Conservation (phyloP, 78 protist species). For the Dictyostelium intermedium region DNA sequence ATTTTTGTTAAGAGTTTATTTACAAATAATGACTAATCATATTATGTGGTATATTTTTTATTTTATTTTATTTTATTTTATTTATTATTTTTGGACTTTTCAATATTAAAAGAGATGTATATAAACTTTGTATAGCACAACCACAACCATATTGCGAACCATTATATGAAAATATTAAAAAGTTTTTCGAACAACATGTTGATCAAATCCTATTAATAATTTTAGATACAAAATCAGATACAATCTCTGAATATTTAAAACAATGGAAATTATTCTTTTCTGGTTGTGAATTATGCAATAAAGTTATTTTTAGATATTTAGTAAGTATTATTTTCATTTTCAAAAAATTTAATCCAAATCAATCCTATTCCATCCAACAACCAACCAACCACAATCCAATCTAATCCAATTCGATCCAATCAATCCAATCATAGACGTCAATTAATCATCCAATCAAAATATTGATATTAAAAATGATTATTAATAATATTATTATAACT, state of each 20-base stretch:
- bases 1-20: no score
- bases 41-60: no score
- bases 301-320: conserved; percentile 69
- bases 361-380: no score
- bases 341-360: no score
- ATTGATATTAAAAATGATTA: no score
- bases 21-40: no score
- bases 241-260: conserved; percentile 61
- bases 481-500: no score
- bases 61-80: background rate
- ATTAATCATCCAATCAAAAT: background rate
- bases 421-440: no score
- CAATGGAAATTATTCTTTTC: conserved; percentile 64
- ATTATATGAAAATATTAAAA: conserved; percentile 64
- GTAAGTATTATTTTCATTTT: conserved; percentile 24
- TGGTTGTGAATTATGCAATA: conserved; percentile 41
- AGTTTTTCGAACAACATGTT: conserved; percentile 75
- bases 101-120: conserved; percentile 69
- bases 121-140: conserved; percentile 54
- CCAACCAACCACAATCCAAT: no score
- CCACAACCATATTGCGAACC: conserved; percentile 74
- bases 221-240: conserved; percentile 40
- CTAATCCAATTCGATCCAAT: no score
- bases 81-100: no score
- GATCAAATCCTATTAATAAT: conserved; percentile 19